phyloP scores from a whole-genome alignment of 106 monocot genomes.

The Dactylorhiza incarnata region DNA sequence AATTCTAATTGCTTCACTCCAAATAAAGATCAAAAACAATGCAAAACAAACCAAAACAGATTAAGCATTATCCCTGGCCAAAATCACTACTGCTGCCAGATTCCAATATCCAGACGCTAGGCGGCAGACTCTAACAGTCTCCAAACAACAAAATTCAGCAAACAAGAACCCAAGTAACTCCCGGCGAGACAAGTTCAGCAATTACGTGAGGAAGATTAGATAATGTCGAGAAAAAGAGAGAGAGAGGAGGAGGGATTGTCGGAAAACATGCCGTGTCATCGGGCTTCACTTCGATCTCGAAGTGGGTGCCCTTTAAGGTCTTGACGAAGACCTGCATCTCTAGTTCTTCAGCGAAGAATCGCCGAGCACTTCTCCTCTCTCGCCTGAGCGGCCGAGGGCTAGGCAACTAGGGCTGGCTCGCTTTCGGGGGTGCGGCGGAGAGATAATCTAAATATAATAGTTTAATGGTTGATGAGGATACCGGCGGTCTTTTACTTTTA shows the following conservation, averaged over 20 bases:
- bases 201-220: background rate
- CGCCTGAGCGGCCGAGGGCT: background rate
- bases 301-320: conserved; percentile 13
- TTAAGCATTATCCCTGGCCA: background rate
- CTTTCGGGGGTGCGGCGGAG: background rate
- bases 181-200: background rate
- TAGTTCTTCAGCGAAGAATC: background rate
- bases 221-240: background rate
- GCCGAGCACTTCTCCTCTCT: background rate
- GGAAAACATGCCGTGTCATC: conserved; percentile 12
- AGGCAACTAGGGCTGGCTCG: background rate
- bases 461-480: too few species aligned
- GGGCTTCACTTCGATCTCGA: conserved; percentile 20
- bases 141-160: background rate
- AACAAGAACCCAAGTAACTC: background rate
- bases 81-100: background rate
- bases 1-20: background rate
- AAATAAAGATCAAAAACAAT: background rate
- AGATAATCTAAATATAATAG: too few species aligned
- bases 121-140: background rate
- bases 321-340: conserved; percentile 19
- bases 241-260: background rate
- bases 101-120: background rate
- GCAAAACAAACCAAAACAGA: background rate
- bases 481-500: too few species aligned